A percentile compares a stretch with the other conserved stretches of the same genome.
phyloP scores from a whole-genome alignment of 108 stramenopile genomes.

The Phaeodactylum tricornutum region DNA sequence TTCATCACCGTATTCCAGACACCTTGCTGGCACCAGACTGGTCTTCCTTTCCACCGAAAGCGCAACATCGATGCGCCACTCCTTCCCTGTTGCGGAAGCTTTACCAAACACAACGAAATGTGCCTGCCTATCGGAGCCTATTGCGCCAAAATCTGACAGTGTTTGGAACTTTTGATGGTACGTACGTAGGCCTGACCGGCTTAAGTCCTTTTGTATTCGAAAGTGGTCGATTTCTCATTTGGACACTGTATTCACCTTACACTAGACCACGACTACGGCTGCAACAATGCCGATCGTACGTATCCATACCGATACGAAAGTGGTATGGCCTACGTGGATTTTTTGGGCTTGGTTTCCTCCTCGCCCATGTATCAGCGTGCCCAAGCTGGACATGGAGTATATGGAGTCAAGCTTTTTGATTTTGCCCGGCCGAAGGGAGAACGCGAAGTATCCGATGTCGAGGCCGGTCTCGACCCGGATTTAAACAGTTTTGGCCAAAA shows the following conservation, averaged over 20 bases:
- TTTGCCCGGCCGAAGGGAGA: conserved; percentile 33
- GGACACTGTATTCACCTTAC: no score
- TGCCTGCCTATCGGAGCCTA: conserved; percentile 41
- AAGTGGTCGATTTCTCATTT: no score
- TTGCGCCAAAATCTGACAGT: conserved; percentile 30
- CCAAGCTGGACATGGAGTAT: conserved; percentile 46
- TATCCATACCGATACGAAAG: conserved; percentile 21
- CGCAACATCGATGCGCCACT: conserved; percentile 23
- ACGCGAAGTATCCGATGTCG: no score
- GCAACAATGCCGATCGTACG: conserved; percentile 63
- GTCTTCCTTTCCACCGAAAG: no score
- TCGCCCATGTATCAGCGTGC: conserved; percentile 40
- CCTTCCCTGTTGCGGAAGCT: conserved; percentile 23
- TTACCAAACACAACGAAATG: conserved; percentile 36
- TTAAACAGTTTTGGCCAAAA: conserved; percentile 4
- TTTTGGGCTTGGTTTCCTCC: conserved; percentile 17
- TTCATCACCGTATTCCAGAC: no score
- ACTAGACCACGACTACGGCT: conserved; percentile 81
- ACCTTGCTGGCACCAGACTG: no score
- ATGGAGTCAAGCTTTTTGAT: conserved; percentile 77
- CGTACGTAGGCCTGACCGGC: no score
- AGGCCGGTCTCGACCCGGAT: conserved; percentile 69
- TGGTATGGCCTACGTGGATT: conserved; percentile 52
- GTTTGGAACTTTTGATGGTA: conserved; percentile 77
- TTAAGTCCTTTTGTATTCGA: no score